phyloP scores from a whole-genome alignment of 2,329 filamentous ascomycete genomes.

The Trichoderma sp. region DNA sequence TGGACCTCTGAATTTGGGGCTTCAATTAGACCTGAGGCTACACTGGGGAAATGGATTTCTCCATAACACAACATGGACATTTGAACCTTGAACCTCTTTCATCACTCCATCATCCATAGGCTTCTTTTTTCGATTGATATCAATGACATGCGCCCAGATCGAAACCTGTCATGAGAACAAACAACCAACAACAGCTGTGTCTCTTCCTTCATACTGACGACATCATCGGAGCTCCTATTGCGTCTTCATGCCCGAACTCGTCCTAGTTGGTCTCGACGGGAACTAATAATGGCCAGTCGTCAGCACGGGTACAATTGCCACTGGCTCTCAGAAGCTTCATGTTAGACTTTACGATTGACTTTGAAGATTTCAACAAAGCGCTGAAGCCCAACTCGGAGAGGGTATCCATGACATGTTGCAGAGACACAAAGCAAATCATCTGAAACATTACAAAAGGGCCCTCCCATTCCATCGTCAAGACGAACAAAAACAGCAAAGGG shows the following conservation, averaged over 20 bases:
- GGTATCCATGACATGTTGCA: background rate
- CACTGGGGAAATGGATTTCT: background rate
- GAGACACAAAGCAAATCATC: background rate
- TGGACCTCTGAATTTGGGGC: background rate
- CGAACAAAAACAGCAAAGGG: background rate
- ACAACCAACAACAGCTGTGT: background rate
- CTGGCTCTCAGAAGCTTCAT: background rate
- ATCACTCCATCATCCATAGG: too few species aligned
- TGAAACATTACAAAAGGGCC: background rate
- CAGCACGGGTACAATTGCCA: background rate
- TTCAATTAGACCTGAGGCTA: background rate
- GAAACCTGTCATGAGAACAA: background rate
- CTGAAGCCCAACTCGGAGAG: background rate
- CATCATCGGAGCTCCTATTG: background rate
- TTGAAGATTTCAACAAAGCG: background rate
- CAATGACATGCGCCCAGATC: background rate
- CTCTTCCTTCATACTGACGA: background rate
- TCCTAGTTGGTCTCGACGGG: background rate
- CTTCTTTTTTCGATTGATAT: background rate
- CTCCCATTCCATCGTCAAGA: background rate
- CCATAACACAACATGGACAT: too few species aligned
- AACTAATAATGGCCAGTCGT: background rate
- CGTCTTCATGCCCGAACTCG: background rate
- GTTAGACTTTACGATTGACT: background rate
- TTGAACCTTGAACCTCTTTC: too few species aligned